Evolutionary conservation across 495 filamentous ascomycete genomes (phyloP), one percentile per base, ranked within the genome.

Genomic region (Hypoxylon trugodes): DNA sequence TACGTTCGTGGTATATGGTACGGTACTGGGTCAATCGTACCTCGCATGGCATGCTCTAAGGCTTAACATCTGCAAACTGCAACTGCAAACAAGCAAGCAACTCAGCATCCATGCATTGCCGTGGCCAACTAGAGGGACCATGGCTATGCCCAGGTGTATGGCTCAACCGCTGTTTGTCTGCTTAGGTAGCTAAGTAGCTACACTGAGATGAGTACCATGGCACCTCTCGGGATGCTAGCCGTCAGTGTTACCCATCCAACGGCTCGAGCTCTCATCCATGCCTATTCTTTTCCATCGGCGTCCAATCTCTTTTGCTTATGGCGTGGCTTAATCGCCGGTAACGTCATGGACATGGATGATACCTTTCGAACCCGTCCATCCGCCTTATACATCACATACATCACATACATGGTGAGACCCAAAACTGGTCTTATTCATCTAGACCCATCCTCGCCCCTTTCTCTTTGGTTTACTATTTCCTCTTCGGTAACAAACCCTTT

Each of bases 401-500:
- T 50, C 26, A 45, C 51, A 50, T 62, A 58, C 43, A 46, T 55
- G 28, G 25, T 42, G 24, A 55, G 42, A 35, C 55, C 62, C 51
- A 46, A 40, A 13, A 21, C 19, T n/a, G 43, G 64, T 68, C 45
- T 48, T 45, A 49, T 61, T 56, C 64, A 59, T 57, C 32, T 24
- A n/a, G 54, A 43, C 40, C 56, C 33, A 46, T 38, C 51, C 35
- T 59, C 53, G 35, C 55, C 56, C 51, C 53, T 47, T 19, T 52
- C 45, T 42, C 35, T 13, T 36, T 36, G 3, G 57, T 35, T 32
- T 52, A 30, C 38, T 56, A 50, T 51, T 18, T 49, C 46, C n/a
- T n/a, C 55, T 55, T 60, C 55, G 55, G 45, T 66, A 66, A 66
- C 62, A 61, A 28, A 56, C 35, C 56, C 51, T 33, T n/a, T 62